These are phyloP conservation scores for Tuber indicum DNA, from an alignment of 495 filamentous ascomycete species.

Conservation along the genomic window DNA sequence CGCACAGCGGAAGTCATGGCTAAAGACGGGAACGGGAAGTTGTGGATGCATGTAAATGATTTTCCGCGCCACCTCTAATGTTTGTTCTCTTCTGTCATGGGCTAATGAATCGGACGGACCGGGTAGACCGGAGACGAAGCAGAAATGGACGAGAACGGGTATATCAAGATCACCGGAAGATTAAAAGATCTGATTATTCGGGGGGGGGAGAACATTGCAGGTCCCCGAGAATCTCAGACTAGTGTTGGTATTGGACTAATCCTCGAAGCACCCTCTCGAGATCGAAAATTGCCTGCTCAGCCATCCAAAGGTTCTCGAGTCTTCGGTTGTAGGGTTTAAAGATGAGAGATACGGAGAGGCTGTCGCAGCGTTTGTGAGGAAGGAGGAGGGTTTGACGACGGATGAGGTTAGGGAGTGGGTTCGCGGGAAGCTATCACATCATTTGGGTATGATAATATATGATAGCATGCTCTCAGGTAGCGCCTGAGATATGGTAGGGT, in stretches of 20 bases:
- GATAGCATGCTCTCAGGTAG: constrained; percentile 13
- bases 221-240: not conserved
- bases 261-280: constrained; percentile 69
- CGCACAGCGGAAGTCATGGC: constrained; percentile 67
- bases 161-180: constrained; percentile 58
- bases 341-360: constrained; percentile 80
- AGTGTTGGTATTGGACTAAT: not conserved
- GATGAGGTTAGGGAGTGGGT: constrained; percentile 69
- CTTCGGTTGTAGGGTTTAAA: constrained; percentile 73
- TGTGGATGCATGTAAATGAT: constrained; percentile 62
- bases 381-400: constrained; percentile 40
- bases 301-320: constrained; percentile 62
- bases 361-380: constrained; percentile 69
- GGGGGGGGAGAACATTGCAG: constrained; percentile 80
- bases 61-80: not conserved
- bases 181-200: constrained; percentile 93
- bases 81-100: not conserved
- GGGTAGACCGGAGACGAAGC: constrained; percentile 81
- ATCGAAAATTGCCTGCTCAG: constrained; percentile 84
- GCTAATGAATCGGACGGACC: constrained; percentile 3
- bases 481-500: not conserved
- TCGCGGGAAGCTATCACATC: constrained; percentile 59
- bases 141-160: constrained; percentile 68
- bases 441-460: constrained; percentile 65
- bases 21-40: constrained; percentile 52